A percentile compares a stretch with the other conserved stretches of the same genome.
Conservation (phyloP, 495 filamentous ascomycete species). For the Neurospora sp. region DNA sequence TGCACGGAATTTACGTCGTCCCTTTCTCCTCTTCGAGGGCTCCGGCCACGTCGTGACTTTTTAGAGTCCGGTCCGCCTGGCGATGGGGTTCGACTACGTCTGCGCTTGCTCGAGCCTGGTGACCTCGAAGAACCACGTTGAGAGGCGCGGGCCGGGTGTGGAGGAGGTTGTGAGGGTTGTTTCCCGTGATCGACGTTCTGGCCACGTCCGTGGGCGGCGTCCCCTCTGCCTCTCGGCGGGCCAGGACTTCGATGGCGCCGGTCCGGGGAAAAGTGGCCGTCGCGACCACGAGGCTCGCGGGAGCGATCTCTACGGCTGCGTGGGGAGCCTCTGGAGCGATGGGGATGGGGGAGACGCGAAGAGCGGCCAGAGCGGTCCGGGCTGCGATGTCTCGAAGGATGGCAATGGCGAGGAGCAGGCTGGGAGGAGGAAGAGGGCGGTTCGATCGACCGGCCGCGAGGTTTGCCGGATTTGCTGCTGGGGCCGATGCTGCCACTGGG, state of each 20-base stretch:
- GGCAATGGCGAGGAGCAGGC: conserved; percentile 7
- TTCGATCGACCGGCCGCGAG: conserved; percentile 5
- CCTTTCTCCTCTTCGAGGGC: conserved; percentile 21
- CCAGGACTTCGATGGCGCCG: conserved; percentile 12
- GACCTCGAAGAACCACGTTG: conserved; percentile 21
- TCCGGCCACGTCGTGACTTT: conserved; percentile 24
- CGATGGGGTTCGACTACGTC: conserved; percentile 27
- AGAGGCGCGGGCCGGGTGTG: not conserved
- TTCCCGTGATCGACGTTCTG: not conserved
- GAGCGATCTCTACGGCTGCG: conserved; percentile 20
- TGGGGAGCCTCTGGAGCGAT: conserved; percentile 9
- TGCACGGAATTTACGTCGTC: conserved; percentile 14
- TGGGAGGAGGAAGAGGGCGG: conserved; percentile 6
- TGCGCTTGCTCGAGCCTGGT: conserved; percentile 28
- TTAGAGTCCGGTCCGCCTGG: conserved; percentile 21
- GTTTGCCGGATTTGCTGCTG: conserved; percentile 10
- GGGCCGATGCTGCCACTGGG: not conserved
- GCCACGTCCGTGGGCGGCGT: not conserved
- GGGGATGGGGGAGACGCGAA: conserved; percentile 18
- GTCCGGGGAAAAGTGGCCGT: conserved; percentile 17
- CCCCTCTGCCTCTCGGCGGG: conserved; percentile 17
- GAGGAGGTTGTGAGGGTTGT: not conserved
- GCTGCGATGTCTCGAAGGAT: conserved; percentile 22
- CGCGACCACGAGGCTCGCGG: conserved; percentile 24
- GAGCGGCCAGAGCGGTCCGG: conserved; percentile 20